Conservation (phyloP, 2,329 filamentous ascomycete genomes). For the Sclerotinia nivalis region DNA sequence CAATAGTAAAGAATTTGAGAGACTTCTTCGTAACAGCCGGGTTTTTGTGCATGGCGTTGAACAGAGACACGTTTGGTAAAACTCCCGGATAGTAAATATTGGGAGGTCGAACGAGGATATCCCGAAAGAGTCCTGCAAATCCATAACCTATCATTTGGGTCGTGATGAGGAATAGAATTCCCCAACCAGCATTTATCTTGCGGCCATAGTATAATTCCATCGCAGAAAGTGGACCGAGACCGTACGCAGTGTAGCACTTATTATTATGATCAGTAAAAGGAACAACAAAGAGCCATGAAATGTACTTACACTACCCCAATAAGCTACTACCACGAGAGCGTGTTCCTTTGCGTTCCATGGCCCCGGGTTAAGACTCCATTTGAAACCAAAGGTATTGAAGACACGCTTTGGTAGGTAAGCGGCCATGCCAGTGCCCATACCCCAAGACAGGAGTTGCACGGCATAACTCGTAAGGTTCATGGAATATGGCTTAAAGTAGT, state of each 20-base stretch:
- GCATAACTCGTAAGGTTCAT: constrained; percentile 38
- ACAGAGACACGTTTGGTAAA: constrained; percentile 48
- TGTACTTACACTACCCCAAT: constrained; percentile 46
- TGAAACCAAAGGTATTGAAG: constrained; percentile 36
- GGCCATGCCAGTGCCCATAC: constrained; percentile 40
- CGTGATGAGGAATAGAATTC: constrained; percentile 57
- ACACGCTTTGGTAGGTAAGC: constrained; percentile 36
- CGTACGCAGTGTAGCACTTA: constrained; percentile 39
- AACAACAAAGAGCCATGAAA: constrained; percentile 56
- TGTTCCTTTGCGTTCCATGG: constrained; percentile 72
- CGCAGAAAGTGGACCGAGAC: constrained; percentile 65
- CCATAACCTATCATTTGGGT: constrained; percentile 66
- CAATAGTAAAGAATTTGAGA: constrained; percentile 39
- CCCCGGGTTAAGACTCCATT: constrained; percentile 57
- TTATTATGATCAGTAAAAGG: constrained; percentile 59
- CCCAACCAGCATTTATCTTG: constrained; percentile 45
- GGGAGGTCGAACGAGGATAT: constrained; percentile 59
- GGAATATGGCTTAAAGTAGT: constrained; percentile 42
- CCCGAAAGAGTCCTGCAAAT: constrained; percentile 58
- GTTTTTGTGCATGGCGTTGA: constrained; percentile 46
- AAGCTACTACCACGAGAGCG: constrained; percentile 58
- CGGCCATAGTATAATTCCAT: constrained; percentile 56
- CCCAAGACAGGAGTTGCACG: constrained; percentile 42
- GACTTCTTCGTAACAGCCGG: constrained; percentile 44
- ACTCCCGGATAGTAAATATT: constrained; percentile 65